phyloP scores from a whole-genome alignment of 2,329 filamentous ascomycete species.

The Sarocladium kiliense region DNA sequence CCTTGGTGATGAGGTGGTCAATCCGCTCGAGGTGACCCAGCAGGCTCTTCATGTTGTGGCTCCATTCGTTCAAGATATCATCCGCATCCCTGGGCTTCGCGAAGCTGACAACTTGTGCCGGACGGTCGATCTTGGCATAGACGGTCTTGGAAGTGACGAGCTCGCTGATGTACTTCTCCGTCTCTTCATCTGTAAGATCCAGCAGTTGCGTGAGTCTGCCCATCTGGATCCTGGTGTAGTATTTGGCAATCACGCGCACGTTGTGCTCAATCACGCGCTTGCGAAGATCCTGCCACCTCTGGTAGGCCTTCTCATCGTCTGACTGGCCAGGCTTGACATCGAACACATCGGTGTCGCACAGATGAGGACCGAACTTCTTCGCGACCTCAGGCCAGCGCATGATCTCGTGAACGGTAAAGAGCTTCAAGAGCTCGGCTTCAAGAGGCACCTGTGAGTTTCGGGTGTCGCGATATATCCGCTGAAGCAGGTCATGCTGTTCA shows the following conservation, averaged over 20 bases:
- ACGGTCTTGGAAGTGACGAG: constrained; percentile 97
- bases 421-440: constrained; percentile 82
- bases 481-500: constrained; percentile 94
- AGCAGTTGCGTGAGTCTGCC: constrained; percentile 83
- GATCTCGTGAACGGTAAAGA: constrained; percentile 91
- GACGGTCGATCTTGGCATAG: constrained; percentile 94
- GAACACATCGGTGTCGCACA: constrained; percentile 88
- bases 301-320: constrained; percentile 72
- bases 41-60: constrained; percentile 93
- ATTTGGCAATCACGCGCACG: constrained; percentile 93
- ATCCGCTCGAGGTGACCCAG: constrained; percentile 83
- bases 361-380: constrained; percentile 80
- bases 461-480: constrained; percentile 82
- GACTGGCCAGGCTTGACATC: constrained; percentile 60
- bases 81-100: constrained; percentile 92
- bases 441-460: constrained; percentile 72
- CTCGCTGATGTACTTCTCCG: constrained; percentile 97
- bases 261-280: constrained; percentile 99
- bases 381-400: constrained; percentile 98
- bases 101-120: constrained; percentile 87
- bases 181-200: constrained; percentile 90
- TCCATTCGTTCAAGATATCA: constrained; percentile 97
- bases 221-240: constrained; percentile 97
- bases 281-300: constrained; percentile 88
- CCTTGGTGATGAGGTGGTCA: constrained; percentile 97